Evolutionary conservation across 225 moss, liverwort and hornwort species (phyloP).

Genomic region (Sphagnum tenellum): DNA sequence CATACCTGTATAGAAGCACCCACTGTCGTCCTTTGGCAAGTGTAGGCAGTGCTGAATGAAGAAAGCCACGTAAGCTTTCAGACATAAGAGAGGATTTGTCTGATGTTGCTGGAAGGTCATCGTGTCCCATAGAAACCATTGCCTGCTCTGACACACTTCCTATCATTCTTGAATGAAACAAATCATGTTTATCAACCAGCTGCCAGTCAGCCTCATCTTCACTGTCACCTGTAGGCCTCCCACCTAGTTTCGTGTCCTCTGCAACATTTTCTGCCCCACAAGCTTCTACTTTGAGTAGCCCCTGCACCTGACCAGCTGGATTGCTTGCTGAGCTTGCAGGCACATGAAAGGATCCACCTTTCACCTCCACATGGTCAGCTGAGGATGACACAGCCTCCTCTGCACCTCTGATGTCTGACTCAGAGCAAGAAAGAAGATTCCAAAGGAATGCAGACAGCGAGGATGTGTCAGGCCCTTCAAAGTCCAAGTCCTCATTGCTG

Average conservation of each 20-base stretch:
- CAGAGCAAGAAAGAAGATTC: slow-evolving; percentile 45
- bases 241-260: slow-evolving; percentile 22
- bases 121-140: slow-evolving; percentile 17
- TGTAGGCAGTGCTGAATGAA: slow-evolving; percentile 70
- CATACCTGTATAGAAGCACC: slow-evolving; percentile 73
- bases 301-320: slow-evolving; percentile 14
- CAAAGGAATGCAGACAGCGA: slow-evolving; percentile 83
- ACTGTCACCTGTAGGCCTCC: slow-evolving; percentile 36
- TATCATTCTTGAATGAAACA: slow-evolving; percentile 20
- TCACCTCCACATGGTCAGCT: slow-evolving; percentile 24
- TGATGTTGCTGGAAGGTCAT: slow-evolving; percentile 63
- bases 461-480: slow-evolving; percentile 86
- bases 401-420: slow-evolving; percentile 29
- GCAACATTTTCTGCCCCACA: slow-evolving; percentile 7
- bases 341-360: slow-evolving; percentile 1
- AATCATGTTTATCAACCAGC: slow-evolving; percentile 74
- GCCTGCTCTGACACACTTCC: slow-evolving; percentile 10
- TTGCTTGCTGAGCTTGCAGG: slow-evolving; percentile 19
- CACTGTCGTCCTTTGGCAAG: slow-evolving; percentile 80
- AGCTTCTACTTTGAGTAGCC: slow-evolving; percentile 15
- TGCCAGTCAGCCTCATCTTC: slow-evolving; percentile 90
- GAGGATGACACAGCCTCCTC: slow-evolving; percentile 20
- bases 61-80: slow-evolving; percentile 52
- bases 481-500: slow-evolving; percentile 26
- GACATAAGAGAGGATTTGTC: slow-evolving; percentile 55